Evolutionary conservation across 2,329 filamentous ascomycete species (phyloP), one percentile per base, ranked within the genome.

Genomic region (Calonectria honghensis): DNA sequence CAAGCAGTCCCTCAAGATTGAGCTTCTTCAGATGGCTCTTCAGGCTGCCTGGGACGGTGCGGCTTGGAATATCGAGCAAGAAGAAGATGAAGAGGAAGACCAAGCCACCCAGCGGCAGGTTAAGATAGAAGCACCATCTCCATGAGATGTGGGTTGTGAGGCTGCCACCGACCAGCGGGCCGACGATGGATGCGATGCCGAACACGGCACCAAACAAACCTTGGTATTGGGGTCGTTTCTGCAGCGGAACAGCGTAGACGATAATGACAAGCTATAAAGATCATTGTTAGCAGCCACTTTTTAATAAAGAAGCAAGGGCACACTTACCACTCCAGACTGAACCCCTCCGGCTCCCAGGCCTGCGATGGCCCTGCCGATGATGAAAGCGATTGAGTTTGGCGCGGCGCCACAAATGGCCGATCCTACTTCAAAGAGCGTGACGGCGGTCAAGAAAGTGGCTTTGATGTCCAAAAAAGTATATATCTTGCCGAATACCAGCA

Each of bases 391-490:
- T 16, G 73, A 73, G 29, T 61, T 63, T 18, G 41, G 65, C 5
- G 75, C 73, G 13, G 66, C 73, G 35, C 57, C 75, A 29, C 75
- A 75, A 27, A 76, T 16, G 3, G 72, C 37, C 1, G 73, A 75
- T 11, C 89, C 89, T 0, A 89, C 64, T 77, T 90, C 88, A 64
- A 91, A 89, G 35, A 90, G 80, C 41, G 84, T 69, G n/a, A 91
- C 81, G 0, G 83, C 80, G 2, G 70, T 51, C 2, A 90, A 81
- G 75, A 88, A 91, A 2, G 84, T 84, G 73, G 84, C 85, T 77
- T 85, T 85, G 69, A 90, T 82, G 27, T 1, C 81, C 18, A 70
- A 73, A 37, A 73, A 73, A 24, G 45, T 61, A 48, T 57, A 76
- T 2, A 31, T 80, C 32, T 87, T 87, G 35, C 85, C 85, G 73